These are phyloP conservation scores for Plasmodium coatneyi DNA, from an alignment of 169 alveolate genomes.

Conservation along the genomic window DNA sequence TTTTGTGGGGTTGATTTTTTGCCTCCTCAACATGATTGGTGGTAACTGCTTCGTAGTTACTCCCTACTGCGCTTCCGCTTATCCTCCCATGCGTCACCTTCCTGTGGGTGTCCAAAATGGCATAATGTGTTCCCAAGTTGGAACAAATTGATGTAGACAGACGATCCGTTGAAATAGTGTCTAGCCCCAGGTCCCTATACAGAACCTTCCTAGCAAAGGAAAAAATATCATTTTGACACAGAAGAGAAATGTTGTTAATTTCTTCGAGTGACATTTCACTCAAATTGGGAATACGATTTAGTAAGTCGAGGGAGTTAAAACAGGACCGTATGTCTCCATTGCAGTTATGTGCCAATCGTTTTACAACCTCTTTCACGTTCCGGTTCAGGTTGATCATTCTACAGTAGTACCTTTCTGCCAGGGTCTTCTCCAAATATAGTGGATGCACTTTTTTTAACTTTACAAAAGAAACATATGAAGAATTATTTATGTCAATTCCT, in stretches of 20 bases:
- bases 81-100: background rate
- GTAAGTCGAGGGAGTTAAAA: conserved; percentile 62
- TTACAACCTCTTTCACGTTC: conserved; percentile 53
- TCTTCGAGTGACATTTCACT: conserved; percentile 31
- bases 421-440: conserved; percentile 31
- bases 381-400: conserved; percentile 41
- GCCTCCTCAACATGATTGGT: background rate
- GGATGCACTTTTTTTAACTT: conserved; percentile 70
- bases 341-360: conserved; percentile 26
- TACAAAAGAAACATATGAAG: conserved; percentile 65
- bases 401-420: conserved; percentile 58
- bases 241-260: conserved; percentile 19
- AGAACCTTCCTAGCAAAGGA: conserved; percentile 68
- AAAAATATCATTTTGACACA: conserved; percentile 64
- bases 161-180: background rate
- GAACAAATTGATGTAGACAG: background rate
- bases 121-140: background rate
- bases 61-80: background rate
- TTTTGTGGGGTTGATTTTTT: background rate
- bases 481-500: conserved; percentile 67
- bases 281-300: conserved; percentile 52
- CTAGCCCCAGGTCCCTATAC: background rate
- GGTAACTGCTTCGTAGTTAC: background rate
- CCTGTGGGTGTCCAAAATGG: background rate
- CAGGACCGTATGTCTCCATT: conserved; percentile 76